Evolutionary conservation across 1,284 basidiomycete genomes (phyloP), one percentile per base, ranked within the genome.

Genomic region (Mycosarcoma maydis): DNA sequence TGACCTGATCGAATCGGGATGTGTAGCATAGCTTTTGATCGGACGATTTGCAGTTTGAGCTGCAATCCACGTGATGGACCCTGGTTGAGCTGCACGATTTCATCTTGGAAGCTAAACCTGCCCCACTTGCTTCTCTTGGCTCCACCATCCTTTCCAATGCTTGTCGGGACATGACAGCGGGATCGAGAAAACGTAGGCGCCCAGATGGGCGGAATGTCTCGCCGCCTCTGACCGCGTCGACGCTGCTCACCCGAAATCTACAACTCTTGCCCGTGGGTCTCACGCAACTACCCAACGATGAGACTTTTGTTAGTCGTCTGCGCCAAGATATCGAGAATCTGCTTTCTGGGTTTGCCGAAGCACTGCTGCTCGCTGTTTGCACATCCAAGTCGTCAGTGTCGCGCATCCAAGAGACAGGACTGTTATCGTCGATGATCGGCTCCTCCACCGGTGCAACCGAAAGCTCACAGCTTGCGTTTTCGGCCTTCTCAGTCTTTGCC

Each of bases 121-220:
- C n/a, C n/a, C n/a, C n/a, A n/a, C n/a, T n/a, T 14, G 26, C 45
- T 7, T 17, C 11, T 6, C 26, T 17, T 9, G 10, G 9, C 11
- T 14, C 13, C 9, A 22, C 11, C 11, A 36, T 27, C 19, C 13
- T 19, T n/a, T 19, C 17, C 10, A 22, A n/a, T n/a, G 17, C 32
- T 27, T 26, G 22, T 26, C 14, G 20, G 17, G 16, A n/a, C 22
- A 68, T 68, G 65, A 47, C 30, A 6, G 30, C 38, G 8, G 60
- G 60, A 9, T 68, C 65, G 33, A 61, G 65, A 27, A 68, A 68
- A 41, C 59, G 59, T 41, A 68, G 59, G 51, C 49, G 58, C 13
- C 54, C 53, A 14, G 55, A 58, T 30, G 59, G 51, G 3, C 50
- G 66, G 5, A 38, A 50, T 6, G 59, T 44, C 34, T 69, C 66